Percentiles rank a stretch among this genome's conserved stretches.
These are phyloP conservation scores for Trichoderma semiorbis DNA, from an alignment of 2,329 filamentous ascomycete species.

Conservation along the genomic window DNA sequence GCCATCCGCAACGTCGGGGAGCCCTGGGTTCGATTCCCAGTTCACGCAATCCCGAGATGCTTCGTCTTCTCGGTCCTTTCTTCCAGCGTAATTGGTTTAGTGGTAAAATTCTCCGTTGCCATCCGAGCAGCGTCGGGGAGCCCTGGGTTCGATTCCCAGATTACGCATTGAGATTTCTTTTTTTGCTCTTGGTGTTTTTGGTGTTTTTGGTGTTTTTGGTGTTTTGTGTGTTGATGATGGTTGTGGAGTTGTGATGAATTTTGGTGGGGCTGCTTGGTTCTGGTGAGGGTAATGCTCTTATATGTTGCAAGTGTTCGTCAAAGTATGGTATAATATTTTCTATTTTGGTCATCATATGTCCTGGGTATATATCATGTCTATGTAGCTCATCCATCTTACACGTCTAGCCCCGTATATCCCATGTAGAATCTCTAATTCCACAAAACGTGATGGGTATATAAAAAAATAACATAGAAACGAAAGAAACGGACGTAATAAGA, in stretches of 20 bases:
- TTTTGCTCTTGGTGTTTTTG: neutral
- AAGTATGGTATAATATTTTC: neutral
- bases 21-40: constrained; percentile 24
- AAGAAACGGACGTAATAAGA: neutral
- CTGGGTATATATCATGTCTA: constrained; percentile 6
- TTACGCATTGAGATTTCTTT: constrained; percentile 24
- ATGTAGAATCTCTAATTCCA: neutral
- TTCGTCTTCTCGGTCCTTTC: neutral
- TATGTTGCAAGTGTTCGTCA: neutral
- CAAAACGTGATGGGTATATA: neutral
- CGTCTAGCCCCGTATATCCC: neutral
- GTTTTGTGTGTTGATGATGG: neutral
- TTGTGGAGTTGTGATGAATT: neutral
- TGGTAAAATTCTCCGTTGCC: constrained; percentile 33
- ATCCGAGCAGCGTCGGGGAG: constrained; percentile 31
- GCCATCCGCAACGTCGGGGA: constrained; percentile 20
- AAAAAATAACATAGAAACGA: neutral
- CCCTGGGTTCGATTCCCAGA: constrained; percentile 35
- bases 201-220: neutral
- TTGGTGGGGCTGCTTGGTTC: neutral
- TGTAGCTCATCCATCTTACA: neutral
- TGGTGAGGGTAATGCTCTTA: neutral
- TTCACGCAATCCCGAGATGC: constrained; percentile 18
- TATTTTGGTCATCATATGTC: constrained; percentile 1
- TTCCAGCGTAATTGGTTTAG: constrained; percentile 28